Evolutionary conservation across 2,329 filamentous ascomycete genomes (phyloP).

Genomic region (Nigrograna mackinnonii): DNA sequence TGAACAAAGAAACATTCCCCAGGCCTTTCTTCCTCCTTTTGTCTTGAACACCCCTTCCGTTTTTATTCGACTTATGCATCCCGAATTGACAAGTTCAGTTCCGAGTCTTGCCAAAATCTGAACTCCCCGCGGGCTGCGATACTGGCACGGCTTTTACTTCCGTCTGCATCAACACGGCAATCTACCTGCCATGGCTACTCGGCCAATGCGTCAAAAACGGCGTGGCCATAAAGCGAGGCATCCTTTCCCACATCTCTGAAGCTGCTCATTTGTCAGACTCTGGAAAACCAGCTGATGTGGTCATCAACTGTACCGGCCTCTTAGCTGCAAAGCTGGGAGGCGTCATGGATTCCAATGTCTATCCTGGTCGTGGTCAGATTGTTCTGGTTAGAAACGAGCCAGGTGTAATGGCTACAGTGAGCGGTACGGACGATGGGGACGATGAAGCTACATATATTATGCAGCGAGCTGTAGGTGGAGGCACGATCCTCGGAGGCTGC

Average conservation of each 20-base stretch:
- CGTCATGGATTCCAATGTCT: constrained; percentile 73
- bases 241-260: constrained; percentile 69
- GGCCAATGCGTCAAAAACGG: constrained; percentile 78
- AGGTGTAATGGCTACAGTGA: constrained; percentile 69
- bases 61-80: too few species aligned
- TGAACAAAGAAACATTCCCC: too few species aligned
- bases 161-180: constrained; percentile 86
- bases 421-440: constrained; percentile 72
- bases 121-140: constrained; percentile 66
- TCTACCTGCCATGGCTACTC: constrained; percentile 86
- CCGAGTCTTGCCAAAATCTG: constrained; percentile 59
- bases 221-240: constrained; percentile 56
- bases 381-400: constrained; percentile 82
- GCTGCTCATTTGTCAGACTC: constrained; percentile 64
- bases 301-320: constrained; percentile 87
- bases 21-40: too few species aligned
- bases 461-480: constrained; percentile 74
- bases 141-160: constrained; percentile 78
- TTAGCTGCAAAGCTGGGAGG: constrained; percentile 76
- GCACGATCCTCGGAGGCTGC: constrained; percentile 84
- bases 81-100: too few species aligned
- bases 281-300: constrained; percentile 63
- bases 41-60: too few species aligned
- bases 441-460: constrained; percentile 81
- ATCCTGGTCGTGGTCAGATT: constrained; percentile 80